Percentiles rank a stretch among this genome's conserved stretches.
These are phyloP conservation scores for Haplographium delicatum DNA, from an alignment of 495 filamentous ascomycete genomes.

Conservation along the genomic window DNA sequence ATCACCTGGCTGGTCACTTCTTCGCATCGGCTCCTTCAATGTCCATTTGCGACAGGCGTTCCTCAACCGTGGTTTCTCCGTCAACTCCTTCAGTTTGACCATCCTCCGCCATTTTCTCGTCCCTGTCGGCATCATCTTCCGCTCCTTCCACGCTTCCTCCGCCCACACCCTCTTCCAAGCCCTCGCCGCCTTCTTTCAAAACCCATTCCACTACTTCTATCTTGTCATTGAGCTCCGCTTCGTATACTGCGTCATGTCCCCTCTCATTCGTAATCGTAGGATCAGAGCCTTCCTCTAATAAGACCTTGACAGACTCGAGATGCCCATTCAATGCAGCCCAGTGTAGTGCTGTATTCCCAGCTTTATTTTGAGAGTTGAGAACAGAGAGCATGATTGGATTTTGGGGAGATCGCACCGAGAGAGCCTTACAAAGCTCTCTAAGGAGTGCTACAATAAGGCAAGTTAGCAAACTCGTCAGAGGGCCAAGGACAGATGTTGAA, in stretches of 20 bases:
- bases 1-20: too few species aligned
- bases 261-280: conserved; percentile 68
- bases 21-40: too few species aligned
- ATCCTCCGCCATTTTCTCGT: neutral
- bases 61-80: neutral
- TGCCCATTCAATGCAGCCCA: conserved; percentile 91
- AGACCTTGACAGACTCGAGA: conserved; percentile 66
- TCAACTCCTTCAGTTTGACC: neutral
- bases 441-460: conserved; percentile 38
- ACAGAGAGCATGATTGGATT: conserved; percentile 35
- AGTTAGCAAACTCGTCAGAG: neutral
- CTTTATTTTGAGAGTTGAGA: conserved; percentile 65
- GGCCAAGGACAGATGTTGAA: too few species aligned
- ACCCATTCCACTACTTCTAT: conserved; percentile 63
- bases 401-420: conserved; percentile 26
- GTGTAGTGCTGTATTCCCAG: conserved; percentile 85
- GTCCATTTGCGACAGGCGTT: too few species aligned
- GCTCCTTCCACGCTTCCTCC: conserved; percentile 26
- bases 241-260: conserved; percentile 79
- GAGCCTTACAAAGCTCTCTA: conserved; percentile 40
- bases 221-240: conserved; percentile 72
- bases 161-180: conserved; percentile 47
- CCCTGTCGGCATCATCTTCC: neutral
- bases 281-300: conserved; percentile 66
- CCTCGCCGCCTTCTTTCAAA: conserved; percentile 45